Conservation (phyloP, 345 rosid genomes). For the Cardamine occulta region DNA sequence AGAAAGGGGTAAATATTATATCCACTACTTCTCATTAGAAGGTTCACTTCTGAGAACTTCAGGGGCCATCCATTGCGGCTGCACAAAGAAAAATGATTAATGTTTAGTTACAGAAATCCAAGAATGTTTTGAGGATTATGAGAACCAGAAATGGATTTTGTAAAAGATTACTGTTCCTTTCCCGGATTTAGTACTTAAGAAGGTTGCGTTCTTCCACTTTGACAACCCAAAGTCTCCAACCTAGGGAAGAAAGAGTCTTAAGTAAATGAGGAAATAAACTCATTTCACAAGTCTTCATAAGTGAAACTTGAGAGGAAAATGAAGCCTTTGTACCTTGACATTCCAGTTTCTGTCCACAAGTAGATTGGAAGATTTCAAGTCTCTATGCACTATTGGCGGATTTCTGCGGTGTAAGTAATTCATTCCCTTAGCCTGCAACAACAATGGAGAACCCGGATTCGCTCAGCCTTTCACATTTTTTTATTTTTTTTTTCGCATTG, state of each 20-base stretch:
- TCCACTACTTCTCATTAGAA: conserved; percentile 76
- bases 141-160: background rate
- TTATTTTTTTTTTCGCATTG: background rate
- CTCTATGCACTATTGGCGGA: conserved; percentile 89
- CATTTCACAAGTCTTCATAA: background rate
- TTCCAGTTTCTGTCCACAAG: conserved; percentile 90
- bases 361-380: conserved; percentile 89
- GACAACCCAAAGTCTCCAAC: conserved; percentile 97
- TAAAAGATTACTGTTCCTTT: conserved; percentile 72
- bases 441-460: background rate
- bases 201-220: conserved; percentile 77
- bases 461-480: background rate
- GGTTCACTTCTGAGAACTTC: conserved; percentile 91
- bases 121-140: background rate
- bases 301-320: background rate
- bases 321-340: conserved; percentile 63
- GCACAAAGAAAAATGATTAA: conserved; percentile 33
- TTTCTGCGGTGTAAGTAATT: conserved; percentile 88
- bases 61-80: conserved; percentile 99
- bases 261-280: background rate
- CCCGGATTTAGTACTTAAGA: conserved; percentile 73
- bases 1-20: background rate
- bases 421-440: conserved; percentile 88
- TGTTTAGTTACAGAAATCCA: background rate
- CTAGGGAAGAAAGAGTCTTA: conserved; percentile 42